A percentile compares a stretch with the other conserved stretches of the same genome.
Conservation (phyloP, 2,329 filamentous ascomycete species). For the Pyricularia sp. region DNA sequence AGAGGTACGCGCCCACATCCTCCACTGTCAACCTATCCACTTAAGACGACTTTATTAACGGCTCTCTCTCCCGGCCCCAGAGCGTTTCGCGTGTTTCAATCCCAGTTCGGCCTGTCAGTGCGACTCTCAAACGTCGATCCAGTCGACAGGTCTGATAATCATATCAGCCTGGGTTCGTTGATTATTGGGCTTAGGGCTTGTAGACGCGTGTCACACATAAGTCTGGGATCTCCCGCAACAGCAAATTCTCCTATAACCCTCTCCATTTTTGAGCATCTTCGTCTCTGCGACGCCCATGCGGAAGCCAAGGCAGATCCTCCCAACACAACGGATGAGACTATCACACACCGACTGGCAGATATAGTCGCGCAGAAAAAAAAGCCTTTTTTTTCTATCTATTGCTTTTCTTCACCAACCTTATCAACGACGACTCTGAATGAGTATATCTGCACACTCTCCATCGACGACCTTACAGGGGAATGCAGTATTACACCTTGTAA, state of each 20-base stretch:
- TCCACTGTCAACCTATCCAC: not conserved
- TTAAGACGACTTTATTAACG: constrained; percentile 3
- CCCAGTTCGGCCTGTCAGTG: constrained; percentile 24
- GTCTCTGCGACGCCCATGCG: not conserved
- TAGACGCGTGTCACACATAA: constrained; percentile 13
- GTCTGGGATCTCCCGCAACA: constrained; percentile 12
- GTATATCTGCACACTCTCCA: not conserved
- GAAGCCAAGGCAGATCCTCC: not conserved
- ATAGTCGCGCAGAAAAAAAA: not conserved
- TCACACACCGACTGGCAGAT: not conserved
- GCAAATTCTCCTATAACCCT: not conserved
- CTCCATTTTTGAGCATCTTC: not conserved
- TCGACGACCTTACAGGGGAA: not conserved
- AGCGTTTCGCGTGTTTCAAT: constrained; percentile 32
- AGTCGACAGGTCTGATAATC: constrained; percentile 21
- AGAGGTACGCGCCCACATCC: not conserved
- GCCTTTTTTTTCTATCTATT: not conserved
- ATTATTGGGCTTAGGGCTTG: not conserved
- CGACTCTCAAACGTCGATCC: constrained; percentile 29
- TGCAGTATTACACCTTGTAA: not conserved
- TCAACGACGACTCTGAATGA: not conserved
- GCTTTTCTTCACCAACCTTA: not conserved
- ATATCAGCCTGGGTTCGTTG: constrained; percentile 2
- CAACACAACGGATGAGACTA: constrained; percentile 1
- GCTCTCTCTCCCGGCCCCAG: constrained; percentile 16